These are phyloP conservation scores for Primulina eburnea DNA, from an alignment of 257 asterid species.

Conservation along the genomic window DNA sequence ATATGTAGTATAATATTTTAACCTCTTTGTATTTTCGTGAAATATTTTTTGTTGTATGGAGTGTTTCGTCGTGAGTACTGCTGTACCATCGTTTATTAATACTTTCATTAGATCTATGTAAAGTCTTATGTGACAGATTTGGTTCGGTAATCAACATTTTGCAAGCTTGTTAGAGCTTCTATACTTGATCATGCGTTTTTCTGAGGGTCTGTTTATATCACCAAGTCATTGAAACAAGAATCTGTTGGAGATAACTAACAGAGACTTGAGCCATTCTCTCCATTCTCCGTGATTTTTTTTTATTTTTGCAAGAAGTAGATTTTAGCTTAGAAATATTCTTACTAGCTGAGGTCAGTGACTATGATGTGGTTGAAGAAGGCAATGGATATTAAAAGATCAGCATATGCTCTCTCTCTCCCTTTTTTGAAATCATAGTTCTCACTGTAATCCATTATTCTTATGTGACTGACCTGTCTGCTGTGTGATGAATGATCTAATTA, in stretches of 20 bases:
- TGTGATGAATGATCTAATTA: conserved; percentile 2
- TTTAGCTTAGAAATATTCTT: neutral
- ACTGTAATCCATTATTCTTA: conserved; percentile 6
- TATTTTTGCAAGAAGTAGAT: too few species aligned
- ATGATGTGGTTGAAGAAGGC: neutral
- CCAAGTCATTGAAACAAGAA: neutral
- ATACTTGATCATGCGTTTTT: too few species aligned
- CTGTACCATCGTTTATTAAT: neutral
- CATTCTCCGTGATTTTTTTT: neutral
- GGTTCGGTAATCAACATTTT: too few species aligned
- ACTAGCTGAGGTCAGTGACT: neutral
- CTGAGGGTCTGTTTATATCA: too few species aligned
- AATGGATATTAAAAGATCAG: neutral
- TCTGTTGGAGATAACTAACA: neutral
- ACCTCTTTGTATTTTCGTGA: neutral
- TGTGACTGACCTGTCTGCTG: neutral
- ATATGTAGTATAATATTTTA: too few species aligned
- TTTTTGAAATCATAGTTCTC: neutral
- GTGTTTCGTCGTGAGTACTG: neutral
- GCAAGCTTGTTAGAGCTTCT: too few species aligned
- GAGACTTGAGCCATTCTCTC: neutral
- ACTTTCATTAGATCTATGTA: too few species aligned
- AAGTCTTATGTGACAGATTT: too few species aligned
- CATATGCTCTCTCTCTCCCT: neutral
- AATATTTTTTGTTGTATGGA: neutral